Conservation (phyloP, 257 asterid genomes). For the Forsythia viridissima region DNA sequence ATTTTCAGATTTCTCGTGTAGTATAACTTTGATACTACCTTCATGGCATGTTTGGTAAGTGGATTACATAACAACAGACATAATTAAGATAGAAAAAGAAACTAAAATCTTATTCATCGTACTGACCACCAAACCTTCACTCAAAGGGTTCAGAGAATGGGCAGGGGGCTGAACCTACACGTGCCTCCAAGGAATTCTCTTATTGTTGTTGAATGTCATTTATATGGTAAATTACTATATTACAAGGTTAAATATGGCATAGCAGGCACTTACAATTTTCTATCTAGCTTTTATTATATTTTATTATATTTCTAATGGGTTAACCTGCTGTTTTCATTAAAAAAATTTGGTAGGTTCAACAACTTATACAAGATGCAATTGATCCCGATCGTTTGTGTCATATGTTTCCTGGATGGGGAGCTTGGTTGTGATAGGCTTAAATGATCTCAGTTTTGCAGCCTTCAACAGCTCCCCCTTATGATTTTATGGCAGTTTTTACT, state of each 20-base stretch:
- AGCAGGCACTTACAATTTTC: neutral
- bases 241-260: neutral
- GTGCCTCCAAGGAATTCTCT: neutral
- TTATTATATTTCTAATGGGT: neutral
- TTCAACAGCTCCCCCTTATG: neutral
- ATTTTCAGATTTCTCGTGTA: neutral
- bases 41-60: neutral
- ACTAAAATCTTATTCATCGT: neutral
- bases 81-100: neutral
- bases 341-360: conserved; percentile 73
- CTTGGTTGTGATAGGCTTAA: conserved; percentile 66
- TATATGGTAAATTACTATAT: neutral
- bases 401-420: conserved; percentile 99
- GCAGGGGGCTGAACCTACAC: neutral
- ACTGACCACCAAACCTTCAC: neutral
- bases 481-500: neutral
- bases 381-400: conserved; percentile 94
- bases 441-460: conserved; percentile 23
- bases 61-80: neutral
- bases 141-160: neutral
- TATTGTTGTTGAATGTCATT: neutral
- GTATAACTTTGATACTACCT: neutral
- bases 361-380: conserved; percentile 86
- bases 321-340: neutral
- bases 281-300: neutral